Evolutionary conservation across 129 eudicot species (phyloP).

Genomic region (Cynara cardunculus): DNA sequence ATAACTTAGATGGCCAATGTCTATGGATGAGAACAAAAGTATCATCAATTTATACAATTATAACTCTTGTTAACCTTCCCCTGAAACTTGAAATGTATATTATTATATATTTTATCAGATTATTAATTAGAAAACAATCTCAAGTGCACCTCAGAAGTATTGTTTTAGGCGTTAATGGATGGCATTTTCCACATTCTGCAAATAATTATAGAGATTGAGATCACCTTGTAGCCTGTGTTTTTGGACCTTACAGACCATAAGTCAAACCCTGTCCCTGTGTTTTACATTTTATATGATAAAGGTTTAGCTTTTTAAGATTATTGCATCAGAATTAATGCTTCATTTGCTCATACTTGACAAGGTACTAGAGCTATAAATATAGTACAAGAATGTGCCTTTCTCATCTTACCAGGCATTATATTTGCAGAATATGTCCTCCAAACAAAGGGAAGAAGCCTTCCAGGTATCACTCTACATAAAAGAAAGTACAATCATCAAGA

Average conservation of each 20-base stretch:
- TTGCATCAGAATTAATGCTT: conserved; percentile 4
- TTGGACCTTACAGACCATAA: neutral
- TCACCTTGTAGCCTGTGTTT: neutral
- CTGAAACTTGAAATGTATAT: neutral
- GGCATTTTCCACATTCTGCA: neutral
- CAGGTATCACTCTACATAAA: conserved; percentile 44
- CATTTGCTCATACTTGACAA: neutral
- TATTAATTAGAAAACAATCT: neutral
- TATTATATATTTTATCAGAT: neutral
- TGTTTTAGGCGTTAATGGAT: neutral
- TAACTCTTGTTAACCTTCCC: neutral
- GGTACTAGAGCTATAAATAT: neutral
- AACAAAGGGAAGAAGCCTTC: conserved; percentile 50
- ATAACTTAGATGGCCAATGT: too few species aligned
- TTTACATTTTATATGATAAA: neutral
- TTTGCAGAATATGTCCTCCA: conserved; percentile 61
- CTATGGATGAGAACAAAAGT: too few species aligned
- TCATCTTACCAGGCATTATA: conserved; percentile 42
- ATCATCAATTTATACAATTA: too few species aligned
- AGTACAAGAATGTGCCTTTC: neutral
- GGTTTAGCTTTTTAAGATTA: neutral
- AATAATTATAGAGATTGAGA: neutral
- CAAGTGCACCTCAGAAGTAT: neutral
- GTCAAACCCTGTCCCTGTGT: neutral
- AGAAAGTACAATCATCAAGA: neutral